Percentiles rank a stretch among this genome's conserved stretches.
Conservation (phyloP, 2,329 filamentous ascomycete species). For the Apiospora arundinis region DNA sequence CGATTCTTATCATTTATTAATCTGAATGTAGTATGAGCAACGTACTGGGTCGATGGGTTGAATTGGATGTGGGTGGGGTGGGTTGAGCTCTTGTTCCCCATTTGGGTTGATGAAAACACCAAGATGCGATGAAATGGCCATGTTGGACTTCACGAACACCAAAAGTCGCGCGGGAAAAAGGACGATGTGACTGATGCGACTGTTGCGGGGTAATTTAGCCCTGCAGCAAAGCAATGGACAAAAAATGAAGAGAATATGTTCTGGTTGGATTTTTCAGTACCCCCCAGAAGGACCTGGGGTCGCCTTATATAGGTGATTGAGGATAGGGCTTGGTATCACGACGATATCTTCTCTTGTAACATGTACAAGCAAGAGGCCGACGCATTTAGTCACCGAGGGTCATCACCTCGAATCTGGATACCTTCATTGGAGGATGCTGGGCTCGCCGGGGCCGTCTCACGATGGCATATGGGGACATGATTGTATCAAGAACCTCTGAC, state of each 20-base stretch:
- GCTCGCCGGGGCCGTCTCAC: not conserved
- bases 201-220: not conserved
- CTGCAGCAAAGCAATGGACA: not conserved
- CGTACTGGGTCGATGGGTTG: constrained; percentile 8
- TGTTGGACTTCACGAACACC: not conserved
- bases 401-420: not conserved
- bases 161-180: not conserved
- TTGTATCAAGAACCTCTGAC: not conserved
- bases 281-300: not conserved
- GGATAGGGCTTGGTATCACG: not conserved
- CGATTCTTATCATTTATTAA: not conserved
- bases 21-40: not conserved
- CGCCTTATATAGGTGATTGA: not conserved
- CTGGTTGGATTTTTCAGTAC: no score
- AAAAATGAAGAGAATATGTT: not conserved
- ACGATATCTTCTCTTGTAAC: not conserved
- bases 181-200: not conserved
- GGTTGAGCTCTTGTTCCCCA: not conserved
- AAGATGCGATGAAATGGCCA: not conserved
- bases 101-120: not conserved
- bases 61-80: not conserved
- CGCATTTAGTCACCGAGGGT: not conserved
- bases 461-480: not conserved
- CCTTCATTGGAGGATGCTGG: not conserved
- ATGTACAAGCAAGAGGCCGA: not conserved